Evolutionary conservation across 352 stramenopile species (phyloP).

Genomic region (Phytophthora ohioensis): DNA sequence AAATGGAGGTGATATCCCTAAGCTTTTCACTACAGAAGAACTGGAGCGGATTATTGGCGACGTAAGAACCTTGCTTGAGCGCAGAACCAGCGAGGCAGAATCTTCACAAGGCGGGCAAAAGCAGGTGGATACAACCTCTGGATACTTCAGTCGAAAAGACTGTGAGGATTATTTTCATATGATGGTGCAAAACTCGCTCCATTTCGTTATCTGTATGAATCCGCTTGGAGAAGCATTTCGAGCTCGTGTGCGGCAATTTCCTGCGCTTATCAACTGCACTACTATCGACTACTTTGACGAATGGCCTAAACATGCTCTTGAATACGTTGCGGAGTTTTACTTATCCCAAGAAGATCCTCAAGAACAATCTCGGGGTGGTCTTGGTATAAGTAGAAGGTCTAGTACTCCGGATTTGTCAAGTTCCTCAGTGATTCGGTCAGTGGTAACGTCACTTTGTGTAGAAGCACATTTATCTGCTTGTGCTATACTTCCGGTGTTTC

Average conservation of each 20-base stretch:
- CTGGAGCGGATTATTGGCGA: conserved; percentile 81
- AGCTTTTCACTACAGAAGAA: conserved; percentile 89
- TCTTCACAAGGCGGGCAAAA: not conserved
- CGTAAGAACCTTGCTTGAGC: conserved; percentile 50
- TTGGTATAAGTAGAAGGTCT: not conserved
- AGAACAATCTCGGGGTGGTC: not conserved
- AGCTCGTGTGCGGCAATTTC: conserved; percentile 90
- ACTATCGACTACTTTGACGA: conserved; percentile 95
- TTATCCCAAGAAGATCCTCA: conserved; percentile 34
- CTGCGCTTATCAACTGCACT: conserved; percentile 93
- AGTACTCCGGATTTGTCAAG: conserved; percentile 17
- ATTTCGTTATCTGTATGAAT: conserved; percentile 93
- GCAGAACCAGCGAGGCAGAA: conserved; percentile 8
- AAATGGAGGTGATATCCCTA: conserved; percentile 86
- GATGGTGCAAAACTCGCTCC: conserved; percentile 83
- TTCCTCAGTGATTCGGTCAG: conserved; percentile 31
- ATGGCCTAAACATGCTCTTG: conserved; percentile 89
- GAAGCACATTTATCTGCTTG: conserved; percentile 59
- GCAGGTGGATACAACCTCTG: not conserved
- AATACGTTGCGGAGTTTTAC: conserved; percentile 82
- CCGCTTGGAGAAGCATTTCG: conserved; percentile 87
- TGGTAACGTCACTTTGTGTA: conserved; percentile 56
- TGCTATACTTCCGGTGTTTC: conserved; percentile 40
- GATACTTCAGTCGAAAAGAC: conserved; percentile 62
- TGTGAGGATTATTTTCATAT: conserved; percentile 87